phyloP scores from a whole-genome alignment of 1,139 yeast species.

The Zhuliangozyma parablackwelliae region DNA sequence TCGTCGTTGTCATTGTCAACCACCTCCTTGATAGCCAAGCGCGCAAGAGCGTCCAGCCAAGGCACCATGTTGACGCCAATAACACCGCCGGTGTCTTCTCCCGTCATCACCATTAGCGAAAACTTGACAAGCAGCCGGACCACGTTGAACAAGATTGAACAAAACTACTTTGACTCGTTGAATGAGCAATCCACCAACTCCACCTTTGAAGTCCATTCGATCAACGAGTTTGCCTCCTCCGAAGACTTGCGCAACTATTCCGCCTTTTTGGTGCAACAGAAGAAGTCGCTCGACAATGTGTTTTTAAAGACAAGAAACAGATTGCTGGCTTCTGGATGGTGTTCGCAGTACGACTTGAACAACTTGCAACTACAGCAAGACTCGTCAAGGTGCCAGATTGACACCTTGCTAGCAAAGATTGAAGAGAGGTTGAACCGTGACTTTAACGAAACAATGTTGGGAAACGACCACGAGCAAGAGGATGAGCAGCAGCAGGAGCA shows the following conservation, averaged over 20 bases:
- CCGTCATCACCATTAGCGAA: slow-evolving; percentile 40
- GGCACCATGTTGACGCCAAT: slow-evolving; percentile 16
- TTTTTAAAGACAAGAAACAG: slow-evolving; percentile 33
- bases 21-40: slow-evolving; percentile 5
- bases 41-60: slow-evolving; percentile 12
- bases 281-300: slow-evolving; percentile 29
- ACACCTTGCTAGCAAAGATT: slow-evolving; percentile 29
- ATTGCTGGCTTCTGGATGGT: slow-evolving; percentile 41
- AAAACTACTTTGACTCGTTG: slow-evolving; percentile 29
- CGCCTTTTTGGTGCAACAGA: slow-evolving; percentile 27
- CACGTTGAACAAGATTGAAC: slow-evolving; percentile 31
- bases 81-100: slow-evolving; percentile 33
- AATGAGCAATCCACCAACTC: slow-evolving; percentile 1
- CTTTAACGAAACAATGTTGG: slow-evolving; percentile 20
- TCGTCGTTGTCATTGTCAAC: slow-evolving; percentile 9
- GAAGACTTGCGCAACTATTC: slow-evolving; percentile 31
- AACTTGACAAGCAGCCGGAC: slow-evolving; percentile 27
- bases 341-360: slow-evolving; percentile 40
- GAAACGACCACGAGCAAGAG: not conserved
- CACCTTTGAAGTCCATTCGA: slow-evolving; percentile 12
- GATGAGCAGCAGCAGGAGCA: slow-evolving; percentile 3
- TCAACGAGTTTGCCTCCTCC: slow-evolving; percentile 23
- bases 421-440: slow-evolving; percentile 28
- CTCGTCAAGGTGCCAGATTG: slow-evolving; percentile 26
- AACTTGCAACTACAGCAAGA: slow-evolving; percentile 37